These are phyloP conservation scores for Ascochyta viciae-villosae DNA, from an alignment of 2,329 filamentous ascomycete genomes.

Conservation along the genomic window DNA sequence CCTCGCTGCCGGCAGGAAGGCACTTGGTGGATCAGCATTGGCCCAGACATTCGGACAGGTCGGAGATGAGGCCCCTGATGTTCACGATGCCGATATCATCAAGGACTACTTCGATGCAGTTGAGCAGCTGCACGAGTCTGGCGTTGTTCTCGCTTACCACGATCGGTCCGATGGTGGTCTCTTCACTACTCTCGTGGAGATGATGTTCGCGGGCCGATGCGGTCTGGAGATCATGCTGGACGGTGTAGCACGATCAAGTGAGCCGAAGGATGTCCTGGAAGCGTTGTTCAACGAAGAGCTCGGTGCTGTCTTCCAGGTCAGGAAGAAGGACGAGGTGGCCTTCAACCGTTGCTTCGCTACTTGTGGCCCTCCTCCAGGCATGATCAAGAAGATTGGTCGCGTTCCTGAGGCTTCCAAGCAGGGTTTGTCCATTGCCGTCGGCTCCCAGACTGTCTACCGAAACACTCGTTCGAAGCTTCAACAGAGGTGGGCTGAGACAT, in stretches of 20 bases:
- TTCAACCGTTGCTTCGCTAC: constrained; percentile 93
- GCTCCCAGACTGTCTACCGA: constrained; percentile 71
- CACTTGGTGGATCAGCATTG: constrained; percentile 87
- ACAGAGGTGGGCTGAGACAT: constrained; percentile 87
- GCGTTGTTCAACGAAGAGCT: constrained; percentile 95
- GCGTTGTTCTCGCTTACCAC: constrained; percentile 88
- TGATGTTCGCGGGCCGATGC: constrained; percentile 97
- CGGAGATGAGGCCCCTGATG: constrained; percentile 84
- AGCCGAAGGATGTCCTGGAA: constrained; percentile 71
- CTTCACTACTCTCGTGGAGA: constrained; percentile 88
- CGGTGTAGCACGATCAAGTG: constrained; percentile 67
- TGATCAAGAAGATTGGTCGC: constrained; percentile 84
- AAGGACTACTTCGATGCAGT: constrained; percentile 93
- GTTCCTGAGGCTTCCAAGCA: constrained; percentile 75
- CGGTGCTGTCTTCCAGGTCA: constrained; percentile 93
- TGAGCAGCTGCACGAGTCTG: constrained; percentile 68
- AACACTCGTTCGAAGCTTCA: constrained; percentile 77
- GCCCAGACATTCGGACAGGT: constrained; percentile 89
- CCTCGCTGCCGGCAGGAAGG: constrained; percentile 78
- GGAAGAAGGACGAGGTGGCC: constrained; percentile 79
- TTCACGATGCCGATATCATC: constrained; percentile 80
- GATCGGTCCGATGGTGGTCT: constrained; percentile 93
- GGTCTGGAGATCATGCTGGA: constrained; percentile 87
- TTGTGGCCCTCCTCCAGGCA: constrained; percentile 79
- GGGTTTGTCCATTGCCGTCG: constrained; percentile 76